Percentiles rank a stretch among this genome's conserved stretches.
Evolutionary conservation across 2,329 filamentous ascomycete genomes (phyloP).

Genomic region (Aspergillus piperis): DNA sequence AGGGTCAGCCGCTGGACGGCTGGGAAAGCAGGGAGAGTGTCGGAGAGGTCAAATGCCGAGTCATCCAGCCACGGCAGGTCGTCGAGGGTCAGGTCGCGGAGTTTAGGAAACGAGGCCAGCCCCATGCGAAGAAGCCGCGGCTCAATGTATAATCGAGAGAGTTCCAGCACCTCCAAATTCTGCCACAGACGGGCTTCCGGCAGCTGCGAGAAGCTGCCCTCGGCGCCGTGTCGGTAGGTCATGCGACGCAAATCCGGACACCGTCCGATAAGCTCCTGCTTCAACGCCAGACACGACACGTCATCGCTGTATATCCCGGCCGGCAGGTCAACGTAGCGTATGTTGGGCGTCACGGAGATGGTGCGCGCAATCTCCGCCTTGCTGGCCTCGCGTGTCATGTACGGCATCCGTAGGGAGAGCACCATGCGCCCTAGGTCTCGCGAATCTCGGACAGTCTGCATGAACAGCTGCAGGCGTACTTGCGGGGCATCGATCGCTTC

Average conservation of each 20-base stretch:
- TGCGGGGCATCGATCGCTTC: constrained; percentile 78
- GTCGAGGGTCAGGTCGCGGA: constrained; percentile 74
- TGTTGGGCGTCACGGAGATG: constrained; percentile 78
- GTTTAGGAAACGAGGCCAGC: constrained; percentile 64
- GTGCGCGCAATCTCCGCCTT: constrained; percentile 82
- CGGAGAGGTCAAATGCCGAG: constrained; percentile 68
- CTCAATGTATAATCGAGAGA: constrained; percentile 42
- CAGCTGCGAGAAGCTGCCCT: constrained; percentile 73
- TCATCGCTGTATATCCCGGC: constrained; percentile 86
- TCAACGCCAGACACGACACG: constrained; percentile 69
- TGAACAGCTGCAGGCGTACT: constrained; percentile 74
- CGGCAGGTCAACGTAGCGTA: constrained; percentile 87
- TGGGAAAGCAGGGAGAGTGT: constrained; percentile 71
- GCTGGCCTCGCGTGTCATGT: constrained; percentile 88
- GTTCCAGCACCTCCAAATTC: constrained; percentile 45
- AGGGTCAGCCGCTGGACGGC: constrained; percentile 72
- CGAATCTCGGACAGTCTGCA: constrained; percentile 78
- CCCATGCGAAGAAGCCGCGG: constrained; percentile 62
- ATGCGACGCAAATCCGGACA: constrained; percentile 87
- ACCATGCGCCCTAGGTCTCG: constrained; percentile 69
- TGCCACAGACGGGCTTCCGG: constrained; percentile 54
- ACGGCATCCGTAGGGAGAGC: constrained; percentile 81
- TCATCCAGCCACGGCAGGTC: constrained; percentile 72
- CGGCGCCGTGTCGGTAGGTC: constrained; percentile 77
- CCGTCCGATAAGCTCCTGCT: constrained; percentile 79